Base-by-base conservation (phyloP, 73 alveolate species). In the Paramecium bursaria region DNA sequence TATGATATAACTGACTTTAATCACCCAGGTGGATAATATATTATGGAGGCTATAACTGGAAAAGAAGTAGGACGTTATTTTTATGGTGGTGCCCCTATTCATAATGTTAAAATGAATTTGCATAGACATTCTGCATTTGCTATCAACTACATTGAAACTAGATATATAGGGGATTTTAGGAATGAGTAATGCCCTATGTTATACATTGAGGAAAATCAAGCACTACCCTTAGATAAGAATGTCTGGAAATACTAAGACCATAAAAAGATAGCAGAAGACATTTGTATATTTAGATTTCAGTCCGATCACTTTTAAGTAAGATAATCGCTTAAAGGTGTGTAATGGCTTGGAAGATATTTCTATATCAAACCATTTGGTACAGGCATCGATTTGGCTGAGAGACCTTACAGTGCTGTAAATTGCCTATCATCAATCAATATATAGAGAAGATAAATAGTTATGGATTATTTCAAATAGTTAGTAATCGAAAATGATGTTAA, bases 1-100 rank as follows among this genome's bases (percentile, higher is more conserved):
- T 67, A 67, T 67, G 82, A 67, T 39, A 57, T 67, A 0, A 67
- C 60, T 67, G 82, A 67, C 21, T 67, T 67, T 42, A 67, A 67
- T 13, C 82, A 67, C 7, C 82, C 82, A 33, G 82, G 82, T 6
- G 82, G 82, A 2, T 42, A 67, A 44, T 67, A 39, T 42, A 67
- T 67, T 42, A 15, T 67, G 13, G 82, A 67, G 27, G 44, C 47
- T 7, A 67, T 67, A 39, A 42, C 82, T 35, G 82, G 82, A 67
- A 67, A 57, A 15, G 82, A 67, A 67, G 44, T 67, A 0, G 82
- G 82, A 5, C 7, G 82, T 10, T 67, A 67, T 29, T 67, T 67
- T 19, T 67, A 67, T 67, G 82, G 82, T 21, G 82, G 82, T 1
- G 33, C 1, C 23, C 82, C 82, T 6, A 39, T 67, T 35, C 21